Evolutionary conservation across 2,329 filamentous ascomycete species (phyloP).

Genomic region (Nannizziopsis barbatae): DNA sequence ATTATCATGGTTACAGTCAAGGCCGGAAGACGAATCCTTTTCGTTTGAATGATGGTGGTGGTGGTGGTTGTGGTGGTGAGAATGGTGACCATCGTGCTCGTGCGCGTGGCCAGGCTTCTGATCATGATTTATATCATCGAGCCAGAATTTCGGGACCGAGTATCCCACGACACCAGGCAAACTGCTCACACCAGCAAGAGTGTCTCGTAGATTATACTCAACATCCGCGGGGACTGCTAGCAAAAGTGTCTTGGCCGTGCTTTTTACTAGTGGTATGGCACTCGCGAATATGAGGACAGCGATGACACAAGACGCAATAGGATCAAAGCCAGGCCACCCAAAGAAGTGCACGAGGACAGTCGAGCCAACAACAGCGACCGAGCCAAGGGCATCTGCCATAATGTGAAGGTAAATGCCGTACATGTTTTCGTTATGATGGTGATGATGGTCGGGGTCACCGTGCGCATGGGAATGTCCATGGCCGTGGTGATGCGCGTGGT

Average conservation of each 20-base stretch:
- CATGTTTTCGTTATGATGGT: slow-evolving; percentile 95
- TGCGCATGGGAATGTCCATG: slow-evolving; percentile 30
- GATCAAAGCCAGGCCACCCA: slow-evolving; percentile 90
- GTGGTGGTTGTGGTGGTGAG: slow-evolving; percentile 22
- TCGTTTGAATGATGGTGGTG: slow-evolving; percentile 15
- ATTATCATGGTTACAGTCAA: slow-evolving; percentile 22
- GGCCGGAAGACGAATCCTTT: slow-evolving; percentile 17
- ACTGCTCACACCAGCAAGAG: slow-evolving; percentile 68
- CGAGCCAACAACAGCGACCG: slow-evolving; percentile 84
- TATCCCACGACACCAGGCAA: slow-evolving; percentile 79
- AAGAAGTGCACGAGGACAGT: slow-evolving; percentile 78
- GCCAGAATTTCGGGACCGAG: slow-evolving; percentile 81
- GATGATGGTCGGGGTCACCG: slow-evolving; percentile 20
- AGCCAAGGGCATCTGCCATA: slow-evolving; percentile 86
- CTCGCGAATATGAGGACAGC: slow-evolving; percentile 88
- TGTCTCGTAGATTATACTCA: slow-evolving; percentile 80
- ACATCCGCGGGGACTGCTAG: slow-evolving; percentile 73
- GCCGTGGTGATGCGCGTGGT: slow-evolving; percentile 49
- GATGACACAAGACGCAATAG: slow-evolving; percentile 85
- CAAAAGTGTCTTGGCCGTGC: slow-evolving; percentile 70
- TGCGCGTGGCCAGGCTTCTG: slow-evolving; percentile 26
- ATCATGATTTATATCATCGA: slow-evolving; percentile 52
- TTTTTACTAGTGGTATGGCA: slow-evolving; percentile 74
- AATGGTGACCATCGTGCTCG: slow-evolving; percentile 21
- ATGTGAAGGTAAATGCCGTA: slow-evolving; percentile 94